These are phyloP conservation scores for Lichtheimia hyalospora DNA, from an alignment of 371 early-diverging fungal genomes.

Conservation along the genomic window DNA sequence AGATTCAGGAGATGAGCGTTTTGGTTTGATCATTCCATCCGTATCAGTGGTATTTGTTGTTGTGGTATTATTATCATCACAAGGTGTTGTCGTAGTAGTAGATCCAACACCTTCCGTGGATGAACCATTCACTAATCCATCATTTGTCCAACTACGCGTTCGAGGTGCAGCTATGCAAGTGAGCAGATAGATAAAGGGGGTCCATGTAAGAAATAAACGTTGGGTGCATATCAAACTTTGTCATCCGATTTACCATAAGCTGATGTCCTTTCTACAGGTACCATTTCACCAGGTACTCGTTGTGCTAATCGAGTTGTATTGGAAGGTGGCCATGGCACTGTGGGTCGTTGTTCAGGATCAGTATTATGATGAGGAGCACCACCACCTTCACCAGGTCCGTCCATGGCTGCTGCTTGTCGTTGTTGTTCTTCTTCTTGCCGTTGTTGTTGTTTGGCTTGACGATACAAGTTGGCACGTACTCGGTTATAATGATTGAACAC, in stretches of 20 bases:
- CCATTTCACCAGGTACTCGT: conserved; percentile 11
- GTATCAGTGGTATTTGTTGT: not conserved
- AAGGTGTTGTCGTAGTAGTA: not conserved
- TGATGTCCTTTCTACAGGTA: conserved; percentile 19
- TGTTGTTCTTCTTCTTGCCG: not conserved
- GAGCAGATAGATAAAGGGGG: too few relatives aligned
- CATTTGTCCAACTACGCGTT: not conserved
- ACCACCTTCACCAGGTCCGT: not conserved
- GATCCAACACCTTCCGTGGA: not conserved
- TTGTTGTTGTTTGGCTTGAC: not conserved
- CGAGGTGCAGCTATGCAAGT: not conserved
- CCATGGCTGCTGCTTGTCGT: not conserved
- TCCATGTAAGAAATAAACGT: too few relatives aligned
- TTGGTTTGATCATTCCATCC: conserved; percentile 3
- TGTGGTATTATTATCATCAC: not conserved
- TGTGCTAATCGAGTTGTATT: conserved; percentile 1
- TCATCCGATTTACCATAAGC: conserved; percentile 12
- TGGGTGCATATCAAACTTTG: too few relatives aligned
- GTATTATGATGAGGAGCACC: conserved; percentile 2
- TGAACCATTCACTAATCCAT: not conserved
- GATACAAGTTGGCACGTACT: conserved; percentile 58
- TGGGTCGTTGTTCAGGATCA: too few relatives aligned
- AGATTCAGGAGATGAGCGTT: not conserved
- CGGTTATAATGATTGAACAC: conserved; percentile 81
- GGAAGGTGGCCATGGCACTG: not conserved